These are phyloP conservation scores for Nakaseomyces sp. DNA, from an alignment of 1,139 yeast species.

Conservation along the genomic window DNA sequence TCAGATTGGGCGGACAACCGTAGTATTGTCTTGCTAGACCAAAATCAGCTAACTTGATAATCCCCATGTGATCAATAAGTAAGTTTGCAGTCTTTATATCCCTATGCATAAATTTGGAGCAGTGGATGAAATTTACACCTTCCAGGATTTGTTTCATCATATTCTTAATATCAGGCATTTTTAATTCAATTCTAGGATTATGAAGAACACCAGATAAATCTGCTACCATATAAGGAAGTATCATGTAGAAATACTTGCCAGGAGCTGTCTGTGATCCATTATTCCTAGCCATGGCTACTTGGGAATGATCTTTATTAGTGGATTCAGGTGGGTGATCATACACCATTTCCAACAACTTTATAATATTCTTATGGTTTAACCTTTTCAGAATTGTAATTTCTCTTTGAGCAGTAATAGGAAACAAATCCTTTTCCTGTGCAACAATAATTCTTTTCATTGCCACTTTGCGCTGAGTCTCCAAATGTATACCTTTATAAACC, in stretches of 20 bases:
- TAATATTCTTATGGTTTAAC: slow-evolving; percentile 59
- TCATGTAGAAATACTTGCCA: slow-evolving; percentile 58
- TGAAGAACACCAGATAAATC: slow-evolving; percentile 90
- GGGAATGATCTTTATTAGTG: slow-evolving; percentile 39
- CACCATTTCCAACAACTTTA: slow-evolving; percentile 76
- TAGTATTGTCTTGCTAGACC: slow-evolving; percentile 80
- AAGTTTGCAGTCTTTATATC: slow-evolving; percentile 94
- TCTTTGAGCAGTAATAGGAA: slow-evolving; percentile 91
- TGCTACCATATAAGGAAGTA: slow-evolving; percentile 86
- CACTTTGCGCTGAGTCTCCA: slow-evolving; percentile 47
- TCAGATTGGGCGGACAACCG: slow-evolving; percentile 56
- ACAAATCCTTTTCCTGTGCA: slow-evolving; percentile 81
- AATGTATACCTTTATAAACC: slow-evolving; percentile 63
- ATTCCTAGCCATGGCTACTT: slow-evolving; percentile 31
- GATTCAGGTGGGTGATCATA: slow-evolving; percentile 43
- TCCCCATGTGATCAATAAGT: slow-evolving; percentile 66
- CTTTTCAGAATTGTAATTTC: slow-evolving; percentile 79
- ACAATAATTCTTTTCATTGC: slow-evolving; percentile 80
- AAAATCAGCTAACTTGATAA: slow-evolving; percentile 83
- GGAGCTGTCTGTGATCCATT: slow-evolving; percentile 30
- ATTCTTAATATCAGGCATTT: slow-evolving; percentile 69
- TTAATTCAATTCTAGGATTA: slow-evolving; percentile 60
- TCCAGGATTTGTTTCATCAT: slow-evolving; percentile 67
- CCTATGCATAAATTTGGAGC: slow-evolving; percentile 62
- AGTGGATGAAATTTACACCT: slow-evolving; percentile 80